Conservation (phyloP, 2,329 filamentous ascomycete genomes). For the Aureobasidium sp. region DNA sequence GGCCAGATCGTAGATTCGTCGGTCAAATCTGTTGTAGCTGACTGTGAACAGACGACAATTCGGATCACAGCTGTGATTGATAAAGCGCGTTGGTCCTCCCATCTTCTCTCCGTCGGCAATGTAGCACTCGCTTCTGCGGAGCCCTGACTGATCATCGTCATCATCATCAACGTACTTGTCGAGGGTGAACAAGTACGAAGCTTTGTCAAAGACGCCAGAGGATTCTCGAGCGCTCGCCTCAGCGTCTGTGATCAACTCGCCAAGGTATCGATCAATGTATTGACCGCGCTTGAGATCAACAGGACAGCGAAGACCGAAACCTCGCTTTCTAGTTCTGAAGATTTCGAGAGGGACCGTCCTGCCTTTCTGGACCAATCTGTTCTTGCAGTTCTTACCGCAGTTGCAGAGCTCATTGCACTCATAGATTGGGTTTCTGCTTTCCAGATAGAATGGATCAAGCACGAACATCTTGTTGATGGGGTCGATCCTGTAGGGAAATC, state of each 20-base stretch:
- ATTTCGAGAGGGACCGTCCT: slow-evolving; percentile 66
- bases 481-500: slow-evolving; percentile 53
- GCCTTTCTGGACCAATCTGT: slow-evolving; percentile 69
- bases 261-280: slow-evolving; percentile 74
- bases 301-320: slow-evolving; percentile 62
- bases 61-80: slow-evolving; percentile 76
- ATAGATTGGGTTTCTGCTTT: slow-evolving; percentile 54
- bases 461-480: slow-evolving; percentile 31
- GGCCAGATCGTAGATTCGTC: slow-evolving; percentile 67
- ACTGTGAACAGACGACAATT: slow-evolving; percentile 75
- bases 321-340: slow-evolving; percentile 65
- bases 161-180: slow-evolving; percentile 61
- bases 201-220: slow-evolving; percentile 56
- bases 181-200: slow-evolving; percentile 71
- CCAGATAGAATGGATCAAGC: slow-evolving; percentile 37
- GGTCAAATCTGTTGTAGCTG: slow-evolving; percentile 68
- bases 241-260: slow-evolving; percentile 45
- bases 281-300: slow-evolving; percentile 62
- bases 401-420: slow-evolving; percentile 69
- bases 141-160: slow-evolving; percentile 49
- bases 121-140: slow-evolving; percentile 32
- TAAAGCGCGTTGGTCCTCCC: slow-evolving; percentile 72
- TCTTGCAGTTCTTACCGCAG: slow-evolving; percentile 60
- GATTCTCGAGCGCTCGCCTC: slow-evolving; percentile 60
- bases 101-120: slow-evolving; percentile 63